Conservation (phyloP, 1,139 yeast genomes). For the Zygosaccharomyces pseudobailii region DNA sequence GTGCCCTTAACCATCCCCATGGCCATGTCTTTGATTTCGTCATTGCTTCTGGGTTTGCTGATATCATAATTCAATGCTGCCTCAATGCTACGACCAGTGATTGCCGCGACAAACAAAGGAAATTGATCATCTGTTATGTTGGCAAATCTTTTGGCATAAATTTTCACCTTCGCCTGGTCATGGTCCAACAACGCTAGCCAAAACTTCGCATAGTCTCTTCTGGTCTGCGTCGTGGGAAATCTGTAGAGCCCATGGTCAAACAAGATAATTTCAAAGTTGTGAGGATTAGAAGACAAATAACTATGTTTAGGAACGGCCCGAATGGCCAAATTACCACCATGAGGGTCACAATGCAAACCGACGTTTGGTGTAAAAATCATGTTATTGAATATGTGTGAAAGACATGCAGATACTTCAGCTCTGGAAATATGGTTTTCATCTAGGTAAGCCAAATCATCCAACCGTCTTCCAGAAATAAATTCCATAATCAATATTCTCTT, state of each 20-base stretch:
- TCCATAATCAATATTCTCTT: slow-evolving; percentile 84
- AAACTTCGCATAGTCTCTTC: slow-evolving; percentile 81
- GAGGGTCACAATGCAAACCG: slow-evolving; percentile 96
- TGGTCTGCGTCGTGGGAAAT: slow-evolving; percentile 69
- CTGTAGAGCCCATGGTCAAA: slow-evolving; percentile 96
- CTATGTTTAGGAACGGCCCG: slow-evolving; percentile 36
- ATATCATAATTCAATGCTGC: slow-evolving; percentile 67
- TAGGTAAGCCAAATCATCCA: slow-evolving; percentile 69
- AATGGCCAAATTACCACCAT: slow-evolving; percentile 92
- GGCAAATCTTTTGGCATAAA: slow-evolving; percentile 74
- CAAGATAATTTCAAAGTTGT: slow-evolving; percentile 83
- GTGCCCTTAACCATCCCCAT: slow-evolving; percentile 55
- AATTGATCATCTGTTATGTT: slow-evolving; percentile 77
- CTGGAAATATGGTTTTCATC: slow-evolving; percentile 61
- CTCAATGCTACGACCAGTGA: slow-evolving; percentile 79
- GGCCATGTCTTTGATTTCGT: slow-evolving; percentile 64
- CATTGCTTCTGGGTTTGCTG: slow-evolving; percentile 46
- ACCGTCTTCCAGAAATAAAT: slow-evolving; percentile 71
- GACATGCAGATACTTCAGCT: slow-evolving; percentile 74
- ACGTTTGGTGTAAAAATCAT: slow-evolving; percentile 95
- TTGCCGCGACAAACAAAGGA: slow-evolving; percentile 83
- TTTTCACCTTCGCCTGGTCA: slow-evolving; percentile 59
- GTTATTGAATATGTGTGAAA: slow-evolving; percentile 84
- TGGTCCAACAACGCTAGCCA: slow-evolving; percentile 86
- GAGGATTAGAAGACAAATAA: slow-evolving; percentile 34